Conservation (phyloP, 768 basidiomycete genomes). For the Phylloporus sp. region DNA sequence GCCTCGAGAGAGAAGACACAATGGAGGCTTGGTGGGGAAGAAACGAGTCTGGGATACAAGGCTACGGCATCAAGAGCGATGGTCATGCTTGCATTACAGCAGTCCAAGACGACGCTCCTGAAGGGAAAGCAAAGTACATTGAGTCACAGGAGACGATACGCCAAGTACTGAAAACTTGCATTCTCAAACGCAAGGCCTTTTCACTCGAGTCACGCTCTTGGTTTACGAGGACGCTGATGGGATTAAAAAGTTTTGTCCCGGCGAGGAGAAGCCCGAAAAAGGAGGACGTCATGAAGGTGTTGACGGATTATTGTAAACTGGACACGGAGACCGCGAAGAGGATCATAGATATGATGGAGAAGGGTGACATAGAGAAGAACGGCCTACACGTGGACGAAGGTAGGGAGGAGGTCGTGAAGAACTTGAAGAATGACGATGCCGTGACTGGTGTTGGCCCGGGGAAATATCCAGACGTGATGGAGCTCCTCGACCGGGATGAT, state of each 20-base stretch:
- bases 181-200: constrained; percentile 11
- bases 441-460: too few relatives aligned
- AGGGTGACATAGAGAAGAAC: constrained; percentile 5
- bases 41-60: constrained; percentile 19
- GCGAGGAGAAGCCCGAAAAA: constrained; percentile 13
- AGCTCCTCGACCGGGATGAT: too few relatives aligned
- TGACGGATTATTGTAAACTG: constrained; percentile 23
- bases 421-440: not conserved
- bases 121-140: constrained; percentile 18
- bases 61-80: constrained; percentile 21
- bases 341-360: constrained; percentile 22
- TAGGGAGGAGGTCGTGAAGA: too few relatives aligned
- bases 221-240: constrained; percentile 13
- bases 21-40: constrained; percentile 35
- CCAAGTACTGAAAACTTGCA: constrained; percentile 14
- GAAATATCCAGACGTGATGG: too few relatives aligned
- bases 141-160: constrained; percentile 22
- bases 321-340: constrained; percentile 22
- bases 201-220: constrained; percentile 13
- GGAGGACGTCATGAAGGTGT: constrained; percentile 15
- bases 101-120: constrained; percentile 20
- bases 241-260: constrained; percentile 15
- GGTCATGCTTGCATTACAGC: constrained; percentile 33
- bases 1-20: constrained; percentile 33
- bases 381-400: too few relatives aligned